Conservation (phyloP, 306 rosid genomes). For the Dalbergia oliveri region DNA sequence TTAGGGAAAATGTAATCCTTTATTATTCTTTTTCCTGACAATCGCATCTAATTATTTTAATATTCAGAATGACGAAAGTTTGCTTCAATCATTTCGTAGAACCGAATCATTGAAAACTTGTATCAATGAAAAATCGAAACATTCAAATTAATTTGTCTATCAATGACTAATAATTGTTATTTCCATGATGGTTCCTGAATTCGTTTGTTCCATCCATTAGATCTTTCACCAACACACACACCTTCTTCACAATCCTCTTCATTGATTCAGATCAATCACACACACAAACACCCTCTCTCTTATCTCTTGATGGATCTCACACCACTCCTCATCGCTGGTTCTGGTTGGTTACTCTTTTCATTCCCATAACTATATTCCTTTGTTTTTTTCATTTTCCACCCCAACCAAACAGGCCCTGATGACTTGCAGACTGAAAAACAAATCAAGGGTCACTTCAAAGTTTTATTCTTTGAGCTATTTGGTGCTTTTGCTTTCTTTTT, state of each 20-base stretch:
- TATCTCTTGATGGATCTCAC: constrained; percentile 27
- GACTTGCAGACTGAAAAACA: constrained; percentile 1
- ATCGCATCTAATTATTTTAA: too few species aligned
- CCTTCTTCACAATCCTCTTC: neutral
- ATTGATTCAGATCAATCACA: constrained; percentile 58
- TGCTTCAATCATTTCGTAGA: too few species aligned
- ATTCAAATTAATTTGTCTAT: neutral
- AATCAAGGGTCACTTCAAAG: constrained; percentile 9
- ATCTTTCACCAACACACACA: constrained; percentile 43
- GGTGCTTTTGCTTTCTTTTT: neutral
- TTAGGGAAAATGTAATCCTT: too few species aligned
- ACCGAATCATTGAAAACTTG: too few species aligned
- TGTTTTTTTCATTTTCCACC: neutral
- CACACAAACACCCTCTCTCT: constrained; percentile 1
- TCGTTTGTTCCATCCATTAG: constrained; percentile 44
- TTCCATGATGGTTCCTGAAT: constrained; percentile 46
- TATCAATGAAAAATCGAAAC: neutral
- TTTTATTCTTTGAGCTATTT: constrained; percentile 22
- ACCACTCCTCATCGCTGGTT: constrained; percentile 6
- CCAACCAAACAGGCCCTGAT: neutral
- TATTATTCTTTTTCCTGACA: too few species aligned
- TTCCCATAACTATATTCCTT: neutral
- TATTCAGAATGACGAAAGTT: too few species aligned
- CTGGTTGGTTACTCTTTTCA: constrained; percentile 16
- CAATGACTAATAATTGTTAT: constrained; percentile 36